Conservation (phyloP, 768 basidiomycete species). For the Amanita thiersii region DNA sequence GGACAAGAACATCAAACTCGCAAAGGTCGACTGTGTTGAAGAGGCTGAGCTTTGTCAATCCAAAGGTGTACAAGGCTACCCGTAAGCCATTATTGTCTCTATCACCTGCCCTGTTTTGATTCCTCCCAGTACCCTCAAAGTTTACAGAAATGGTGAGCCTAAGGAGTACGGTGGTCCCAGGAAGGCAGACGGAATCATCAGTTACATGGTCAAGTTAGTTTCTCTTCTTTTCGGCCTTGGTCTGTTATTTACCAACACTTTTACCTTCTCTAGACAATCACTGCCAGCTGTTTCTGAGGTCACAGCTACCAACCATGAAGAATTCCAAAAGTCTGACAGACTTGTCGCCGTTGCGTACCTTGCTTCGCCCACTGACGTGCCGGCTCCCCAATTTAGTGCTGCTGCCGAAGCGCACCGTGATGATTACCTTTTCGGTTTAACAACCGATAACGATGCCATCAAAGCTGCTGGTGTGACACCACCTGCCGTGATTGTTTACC, state of each 20-base stretch:
- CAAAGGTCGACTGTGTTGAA: conserved; percentile 97
- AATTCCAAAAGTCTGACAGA: conserved; percentile 86
- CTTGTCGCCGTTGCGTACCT: conserved; percentile 86
- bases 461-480: conserved; percentile 66
- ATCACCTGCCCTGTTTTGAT: neutral
- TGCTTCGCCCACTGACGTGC: conserved; percentile 60
- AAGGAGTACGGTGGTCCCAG: conserved; percentile 83
- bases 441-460: conserved; percentile 62
- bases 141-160: conserved; percentile 80
- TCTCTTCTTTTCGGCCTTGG: neutral
- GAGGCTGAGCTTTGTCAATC: conserved; percentile 85
- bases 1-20: conserved; percentile 81
- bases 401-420: conserved; percentile 87
- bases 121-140: conserved; percentile 71
- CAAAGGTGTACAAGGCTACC: conserved; percentile 89
- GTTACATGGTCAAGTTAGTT: conserved; percentile 92
- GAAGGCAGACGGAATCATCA: conserved; percentile 92
- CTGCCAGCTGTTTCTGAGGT: conserved; percentile 89
- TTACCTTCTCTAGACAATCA: conserved; percentile 51
- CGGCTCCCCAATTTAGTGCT: conserved; percentile 66
- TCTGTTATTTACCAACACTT: conserved; percentile 10
- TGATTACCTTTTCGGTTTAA: conserved; percentile 85
- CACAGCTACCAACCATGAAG: conserved; percentile 64
- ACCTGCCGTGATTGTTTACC: conserved; percentile 89
- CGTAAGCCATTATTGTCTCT: conserved; percentile 42